Conservation (phyloP, 129 eudicot species). For the Saposhnikovia divaricata region DNA sequence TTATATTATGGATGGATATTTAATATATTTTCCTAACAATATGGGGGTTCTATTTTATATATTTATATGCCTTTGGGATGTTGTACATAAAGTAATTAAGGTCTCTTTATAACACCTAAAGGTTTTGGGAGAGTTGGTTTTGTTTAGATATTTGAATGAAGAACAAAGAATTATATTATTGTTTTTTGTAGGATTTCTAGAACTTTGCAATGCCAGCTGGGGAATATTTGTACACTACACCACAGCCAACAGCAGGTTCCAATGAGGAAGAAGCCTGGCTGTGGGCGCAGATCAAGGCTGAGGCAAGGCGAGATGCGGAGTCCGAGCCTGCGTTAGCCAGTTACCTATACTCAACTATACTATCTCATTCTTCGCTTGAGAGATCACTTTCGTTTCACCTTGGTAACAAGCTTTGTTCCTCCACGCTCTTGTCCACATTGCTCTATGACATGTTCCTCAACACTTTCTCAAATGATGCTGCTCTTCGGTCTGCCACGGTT, state of each 20-base stretch:
- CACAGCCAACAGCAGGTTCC: slow-evolving; percentile 25
- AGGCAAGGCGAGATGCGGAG: slow-evolving; percentile 70
- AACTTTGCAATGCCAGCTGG: slow-evolving; percentile 40
- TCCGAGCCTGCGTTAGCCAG: slow-evolving; percentile 88
- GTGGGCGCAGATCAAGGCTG: slow-evolving; percentile 70
- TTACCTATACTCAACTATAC: slow-evolving; percentile 64
- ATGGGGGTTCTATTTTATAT: too few species aligned
- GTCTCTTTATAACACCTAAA: too few species aligned
- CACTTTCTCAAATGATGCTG: slow-evolving; percentile 43
- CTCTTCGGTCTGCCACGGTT: slow-evolving; percentile 56
- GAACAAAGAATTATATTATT: not conserved
- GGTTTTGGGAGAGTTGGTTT: too few species aligned
- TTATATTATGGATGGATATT: too few species aligned
- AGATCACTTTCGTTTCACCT: slow-evolving; percentile 68
- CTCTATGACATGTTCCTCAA: slow-evolving; percentile 81
- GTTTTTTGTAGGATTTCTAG: not conserved
- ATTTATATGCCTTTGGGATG: too few species aligned
- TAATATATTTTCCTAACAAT: too few species aligned
- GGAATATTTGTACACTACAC: slow-evolving; percentile 20
- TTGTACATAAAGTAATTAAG: too few species aligned
- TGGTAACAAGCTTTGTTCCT: slow-evolving; percentile 86
- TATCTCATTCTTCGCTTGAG: slow-evolving; percentile 66
- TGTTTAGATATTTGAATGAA: not conserved
- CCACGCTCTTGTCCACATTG: slow-evolving; percentile 62
- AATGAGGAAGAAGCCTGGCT: slow-evolving; percentile 53